Conservation (phyloP, 371 early-diverging fungal species). For the Mucor sp. region DNA sequence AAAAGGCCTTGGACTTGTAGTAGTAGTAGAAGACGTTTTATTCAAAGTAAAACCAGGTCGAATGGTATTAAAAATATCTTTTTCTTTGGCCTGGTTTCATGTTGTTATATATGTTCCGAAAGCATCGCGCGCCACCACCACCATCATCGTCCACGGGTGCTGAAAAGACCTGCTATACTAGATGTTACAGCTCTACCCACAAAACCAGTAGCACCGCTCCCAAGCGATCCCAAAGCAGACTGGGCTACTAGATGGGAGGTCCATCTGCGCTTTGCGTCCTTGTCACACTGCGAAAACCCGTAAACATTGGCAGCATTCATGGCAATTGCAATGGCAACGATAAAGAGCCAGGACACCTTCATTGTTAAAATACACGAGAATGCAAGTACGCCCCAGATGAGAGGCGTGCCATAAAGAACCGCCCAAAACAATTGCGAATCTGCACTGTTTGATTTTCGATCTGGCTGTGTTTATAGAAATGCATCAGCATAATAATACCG, state of each 20-base stretch:
- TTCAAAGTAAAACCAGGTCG: neutral
- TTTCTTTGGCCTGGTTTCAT: neutral
- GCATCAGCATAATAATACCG: neutral
- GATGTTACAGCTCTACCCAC: constrained; percentile 35
- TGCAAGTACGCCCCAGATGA: constrained; percentile 81
- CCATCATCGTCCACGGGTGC: neutral
- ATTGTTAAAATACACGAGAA: constrained; percentile 73
- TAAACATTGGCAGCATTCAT: constrained; percentile 86
- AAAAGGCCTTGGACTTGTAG: no score
- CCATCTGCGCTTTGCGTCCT: constrained; percentile 79
- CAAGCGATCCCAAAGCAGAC: constrained; percentile 37
- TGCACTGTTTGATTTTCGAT: constrained; percentile 71
- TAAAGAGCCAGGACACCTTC: constrained; percentile 76
- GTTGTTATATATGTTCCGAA: neutral
- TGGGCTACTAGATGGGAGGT: constrained; percentile 37
- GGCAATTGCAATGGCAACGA: constrained; percentile 81
- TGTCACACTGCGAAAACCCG: constrained; percentile 92
- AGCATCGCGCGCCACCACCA: neutral
- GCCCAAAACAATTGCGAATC: constrained; percentile 93
- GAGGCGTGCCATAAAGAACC: constrained; percentile 82
- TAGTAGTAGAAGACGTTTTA: neutral
- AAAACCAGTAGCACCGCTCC: constrained; percentile 32
- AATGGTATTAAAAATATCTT: neutral
- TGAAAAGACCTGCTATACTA: constrained; percentile 33
- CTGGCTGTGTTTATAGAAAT: constrained; percentile 45